These are phyloP conservation scores for Lactifluus echinatus DNA, from an alignment of 768 basidiomycete genomes.

Conservation along the genomic window DNA sequence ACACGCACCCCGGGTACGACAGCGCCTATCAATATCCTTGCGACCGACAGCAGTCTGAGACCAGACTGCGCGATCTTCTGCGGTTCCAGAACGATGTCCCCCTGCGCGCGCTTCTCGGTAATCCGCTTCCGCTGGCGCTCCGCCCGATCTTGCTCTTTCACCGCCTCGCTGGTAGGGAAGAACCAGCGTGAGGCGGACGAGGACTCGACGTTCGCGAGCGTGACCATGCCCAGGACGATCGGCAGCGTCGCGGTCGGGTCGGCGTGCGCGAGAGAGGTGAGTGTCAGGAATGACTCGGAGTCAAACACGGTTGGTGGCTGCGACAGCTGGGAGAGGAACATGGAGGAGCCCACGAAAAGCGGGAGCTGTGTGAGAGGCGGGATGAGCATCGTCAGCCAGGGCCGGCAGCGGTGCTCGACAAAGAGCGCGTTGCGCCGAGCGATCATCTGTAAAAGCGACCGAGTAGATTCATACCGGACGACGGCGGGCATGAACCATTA, in stretches of 20 bases:
- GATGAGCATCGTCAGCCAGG: constrained; percentile 46
- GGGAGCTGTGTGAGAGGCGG: constrained; percentile 64
- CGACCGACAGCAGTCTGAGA: constrained; percentile 50
- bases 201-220: constrained; percentile 73
- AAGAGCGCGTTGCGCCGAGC: constrained; percentile 52
- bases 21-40: constrained; percentile 57
- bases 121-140: constrained; percentile 29
- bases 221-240: constrained; percentile 61
- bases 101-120: constrained; percentile 35
- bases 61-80: constrained; percentile 44
- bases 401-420: constrained; percentile 47
- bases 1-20: constrained; percentile 61
- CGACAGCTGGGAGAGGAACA: constrained; percentile 47
- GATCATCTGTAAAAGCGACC: constrained; percentile 36
- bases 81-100: constrained; percentile 39
- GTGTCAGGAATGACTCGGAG: constrained; percentile 67
- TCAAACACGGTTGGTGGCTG: constrained; percentile 57
- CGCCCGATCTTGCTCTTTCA: constrained; percentile 44
- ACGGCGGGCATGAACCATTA: no score
- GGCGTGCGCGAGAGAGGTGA: constrained; percentile 59
- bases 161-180: constrained; percentile 48
- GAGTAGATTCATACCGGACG: no score
- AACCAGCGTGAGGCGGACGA: constrained; percentile 48
- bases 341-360: constrained; percentile 58
- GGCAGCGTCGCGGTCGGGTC: constrained; percentile 67